Conservation (phyloP, 1,284 basidiomycete species). For the Ustilago crameri region DNA sequence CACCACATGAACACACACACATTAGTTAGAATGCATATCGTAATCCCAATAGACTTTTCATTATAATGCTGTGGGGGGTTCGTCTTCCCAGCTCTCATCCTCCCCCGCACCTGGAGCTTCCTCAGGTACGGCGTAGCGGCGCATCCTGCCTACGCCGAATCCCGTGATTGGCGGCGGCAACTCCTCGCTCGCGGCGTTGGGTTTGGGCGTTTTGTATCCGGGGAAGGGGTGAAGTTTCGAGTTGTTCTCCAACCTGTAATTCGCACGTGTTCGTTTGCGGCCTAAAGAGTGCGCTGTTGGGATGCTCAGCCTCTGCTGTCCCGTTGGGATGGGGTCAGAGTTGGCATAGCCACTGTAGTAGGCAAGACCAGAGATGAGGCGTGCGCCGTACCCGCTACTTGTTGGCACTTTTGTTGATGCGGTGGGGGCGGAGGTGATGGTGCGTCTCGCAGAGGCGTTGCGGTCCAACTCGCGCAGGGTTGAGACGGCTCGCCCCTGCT, state of each 20-base stretch:
- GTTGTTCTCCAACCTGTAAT: slow-evolving; percentile 42
- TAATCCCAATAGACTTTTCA: too few relatives aligned
- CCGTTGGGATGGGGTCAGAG: slow-evolving; percentile 4
- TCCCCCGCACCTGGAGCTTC: neutral
- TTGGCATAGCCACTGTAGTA: slow-evolving; percentile 31
- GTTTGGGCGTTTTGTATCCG: neutral
- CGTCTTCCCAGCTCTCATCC: slow-evolving; percentile 34
- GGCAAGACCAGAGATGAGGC: slow-evolving; percentile 15
- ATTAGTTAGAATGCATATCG: too few relatives aligned
- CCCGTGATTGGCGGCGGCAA: slow-evolving; percentile 29
- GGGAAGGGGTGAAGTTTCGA: slow-evolving; percentile 44
- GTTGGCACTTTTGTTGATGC: neutral
- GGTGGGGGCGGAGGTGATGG: slow-evolving; percentile 11
- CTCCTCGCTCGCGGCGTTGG: neutral
- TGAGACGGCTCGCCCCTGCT: slow-evolving; percentile 14
- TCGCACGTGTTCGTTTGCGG: slow-evolving; percentile 16
- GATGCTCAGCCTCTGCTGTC: slow-evolving; percentile 13
- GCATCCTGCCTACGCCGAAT: slow-evolving; percentile 29
- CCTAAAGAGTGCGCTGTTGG: slow-evolving; percentile 22
- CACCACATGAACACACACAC: too few relatives aligned
- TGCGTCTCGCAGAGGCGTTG: slow-evolving; percentile 19
- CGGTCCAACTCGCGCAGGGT: slow-evolving; percentile 26
- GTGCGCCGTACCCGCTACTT: slow-evolving; percentile 16
- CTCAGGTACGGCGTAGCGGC: slow-evolving; percentile 5
- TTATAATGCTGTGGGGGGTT: too few relatives aligned